Evolutionary conservation across 192 early-diverging fungal species (phyloP), one percentile per base, ranked within the genome.

Genomic region (Coemansia sp.): DNA sequence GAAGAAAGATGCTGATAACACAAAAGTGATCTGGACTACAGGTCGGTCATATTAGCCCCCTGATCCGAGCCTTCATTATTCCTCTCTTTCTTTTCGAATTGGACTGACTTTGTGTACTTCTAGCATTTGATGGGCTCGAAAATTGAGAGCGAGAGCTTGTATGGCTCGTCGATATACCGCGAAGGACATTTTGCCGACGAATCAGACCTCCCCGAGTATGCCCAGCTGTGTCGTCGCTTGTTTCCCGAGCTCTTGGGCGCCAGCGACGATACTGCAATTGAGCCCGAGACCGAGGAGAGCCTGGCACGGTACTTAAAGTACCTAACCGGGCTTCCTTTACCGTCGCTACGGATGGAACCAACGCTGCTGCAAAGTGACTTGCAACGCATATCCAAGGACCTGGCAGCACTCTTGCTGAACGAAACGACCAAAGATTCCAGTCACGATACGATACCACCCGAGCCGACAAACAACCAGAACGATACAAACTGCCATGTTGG

Each of bases 241-340:
- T 73, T 79, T 48, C 76, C 76, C 11, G 53, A 35, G 26, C 35
- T 73, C 45, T 54, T 70, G 8, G 56, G 45, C 20, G 38, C 22
- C 27, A 48, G 18, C 52, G 68, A 76, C 26, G 57, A 55, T 18
- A 47, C 52, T 7, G 47, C 29, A 6, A 35, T 37, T 1, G 76
- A 66, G 53, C 76, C 66, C 1, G 76, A 79, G 49, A 39, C 59
- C 3, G 70, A 73, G 49, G 76, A 79, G 52, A 55, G 50, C 13
- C 53, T 73, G 9, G 76, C 76, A 2, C 69, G 69, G 61, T 79
- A 79, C 64, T 51, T 79, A 49, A 79, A 79, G 54, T 79, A 79
- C 52, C 50, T 79, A 56, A 73, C 71, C 2, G 67, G 71, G 13
- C 58, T 79, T 35, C 76, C 76, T 0, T 54, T 79, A 14, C 22